phyloP scores from a whole-genome alignment of 2,329 filamentous ascomycete species.

The Cercospora nicotianae region DNA sequence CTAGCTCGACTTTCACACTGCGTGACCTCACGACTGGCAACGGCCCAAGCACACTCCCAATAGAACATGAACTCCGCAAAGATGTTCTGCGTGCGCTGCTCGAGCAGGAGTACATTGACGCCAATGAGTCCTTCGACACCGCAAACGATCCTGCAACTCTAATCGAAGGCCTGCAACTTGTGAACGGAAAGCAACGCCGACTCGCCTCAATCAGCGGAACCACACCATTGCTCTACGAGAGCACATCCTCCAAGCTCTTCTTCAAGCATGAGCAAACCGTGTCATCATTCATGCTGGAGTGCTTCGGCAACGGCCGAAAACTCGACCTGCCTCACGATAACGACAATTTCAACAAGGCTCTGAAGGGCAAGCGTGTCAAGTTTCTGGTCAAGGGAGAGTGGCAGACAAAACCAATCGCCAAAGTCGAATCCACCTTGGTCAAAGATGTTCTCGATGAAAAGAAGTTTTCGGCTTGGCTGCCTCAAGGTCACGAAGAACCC shows the following conservation, averaged over 20 bases:
- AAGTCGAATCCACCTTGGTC: neutral
- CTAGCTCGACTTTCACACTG: neutral
- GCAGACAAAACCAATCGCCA: neutral
- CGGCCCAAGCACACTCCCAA: neutral
- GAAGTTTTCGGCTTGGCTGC: constrained; percentile 7
- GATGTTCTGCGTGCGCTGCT: constrained; percentile 14
- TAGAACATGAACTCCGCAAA: neutral
- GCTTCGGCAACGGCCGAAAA: neutral
- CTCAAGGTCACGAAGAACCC: neutral
- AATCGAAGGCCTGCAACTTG: constrained; percentile 3
- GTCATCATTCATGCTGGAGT: constrained; percentile 13
- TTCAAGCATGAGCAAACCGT: constrained; percentile 11
- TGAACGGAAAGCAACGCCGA: neutral
- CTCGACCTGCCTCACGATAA: neutral
- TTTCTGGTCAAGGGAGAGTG: constrained; percentile 4
- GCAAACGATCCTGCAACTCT: neutral
- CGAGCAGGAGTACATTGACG: constrained; percentile 10
- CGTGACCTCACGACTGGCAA: neutral
- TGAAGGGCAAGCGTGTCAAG: constrained; percentile 6
- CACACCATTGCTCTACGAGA: neutral
- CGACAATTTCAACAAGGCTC: neutral
- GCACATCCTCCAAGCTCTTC: constrained; percentile 12
- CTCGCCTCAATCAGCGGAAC: neutral
- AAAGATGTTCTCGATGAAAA: neutral
- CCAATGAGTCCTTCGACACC: constrained; percentile 16